Conservation (phyloP, 352 stramenopile genomes). For the Ophiocytium majus region DNA sequence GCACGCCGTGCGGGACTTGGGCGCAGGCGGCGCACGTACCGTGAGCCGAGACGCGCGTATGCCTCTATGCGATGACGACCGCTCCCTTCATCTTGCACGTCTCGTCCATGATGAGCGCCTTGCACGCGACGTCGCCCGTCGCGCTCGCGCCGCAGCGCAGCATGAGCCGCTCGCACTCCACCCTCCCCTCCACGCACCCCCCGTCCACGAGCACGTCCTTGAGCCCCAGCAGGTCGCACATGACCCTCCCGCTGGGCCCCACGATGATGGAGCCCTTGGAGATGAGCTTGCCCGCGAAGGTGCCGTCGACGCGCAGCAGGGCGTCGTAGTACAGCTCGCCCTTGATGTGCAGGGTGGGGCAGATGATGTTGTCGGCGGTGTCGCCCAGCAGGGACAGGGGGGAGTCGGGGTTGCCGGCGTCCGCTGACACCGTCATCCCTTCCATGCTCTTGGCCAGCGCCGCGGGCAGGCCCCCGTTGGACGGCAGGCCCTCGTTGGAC, state of each 20-base stretch:
- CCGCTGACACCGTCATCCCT: too few relatives aligned
- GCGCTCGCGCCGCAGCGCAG: background rate
- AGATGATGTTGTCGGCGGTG: background rate
- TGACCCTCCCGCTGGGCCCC: background rate
- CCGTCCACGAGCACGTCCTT: background rate
- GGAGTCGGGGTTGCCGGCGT: too few relatives aligned
- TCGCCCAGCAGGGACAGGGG: background rate
- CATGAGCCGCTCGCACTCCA: background rate
- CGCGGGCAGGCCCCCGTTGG: too few relatives aligned
- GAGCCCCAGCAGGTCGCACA: background rate
- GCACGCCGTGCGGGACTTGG: too few relatives aligned
- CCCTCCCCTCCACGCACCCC: background rate
- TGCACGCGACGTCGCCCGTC: background rate
- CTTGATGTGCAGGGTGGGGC: background rate
- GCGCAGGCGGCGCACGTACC: too few relatives aligned
- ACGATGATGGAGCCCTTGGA: background rate
- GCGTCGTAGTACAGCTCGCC: background rate
- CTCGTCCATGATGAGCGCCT: background rate
- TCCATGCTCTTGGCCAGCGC: too few relatives aligned
- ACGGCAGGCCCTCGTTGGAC: too few relatives aligned
- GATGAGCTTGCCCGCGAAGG: background rate
- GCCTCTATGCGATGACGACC: too few relatives aligned
- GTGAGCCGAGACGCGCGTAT: too few relatives aligned
- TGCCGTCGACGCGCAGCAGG: constrained; percentile 7
- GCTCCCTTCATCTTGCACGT: background rate